These are phyloP conservation scores for Grammothele lineata DNA, from an alignment of 768 basidiomycete genomes.

Conservation along the genomic window DNA sequence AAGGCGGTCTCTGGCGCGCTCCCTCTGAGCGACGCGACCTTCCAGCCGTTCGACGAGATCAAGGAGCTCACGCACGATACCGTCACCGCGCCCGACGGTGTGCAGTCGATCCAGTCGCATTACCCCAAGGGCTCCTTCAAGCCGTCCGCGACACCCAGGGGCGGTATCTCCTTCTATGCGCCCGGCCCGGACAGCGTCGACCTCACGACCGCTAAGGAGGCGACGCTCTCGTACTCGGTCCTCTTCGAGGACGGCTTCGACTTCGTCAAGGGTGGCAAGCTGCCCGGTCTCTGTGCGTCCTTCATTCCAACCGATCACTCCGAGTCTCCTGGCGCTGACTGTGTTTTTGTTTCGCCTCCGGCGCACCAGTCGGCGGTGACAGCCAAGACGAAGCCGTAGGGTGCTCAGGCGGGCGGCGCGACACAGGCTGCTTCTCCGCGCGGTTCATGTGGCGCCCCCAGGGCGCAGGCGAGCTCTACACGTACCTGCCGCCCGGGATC, in stretches of 20 bases:
- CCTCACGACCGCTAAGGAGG: conserved; percentile 60
- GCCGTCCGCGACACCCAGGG: conserved; percentile 39
- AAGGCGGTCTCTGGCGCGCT: conserved; percentile 13
- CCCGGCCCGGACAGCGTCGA: conserved; percentile 50
- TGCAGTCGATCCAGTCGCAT: conserved; percentile 19
- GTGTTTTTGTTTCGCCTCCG: not conserved
- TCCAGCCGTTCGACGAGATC: conserved; percentile 20
- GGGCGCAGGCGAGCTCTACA: conserved; percentile 38
- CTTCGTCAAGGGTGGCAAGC: conserved; percentile 66
- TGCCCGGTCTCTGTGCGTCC: conserved; percentile 63
- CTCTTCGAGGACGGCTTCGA: conserved; percentile 59
- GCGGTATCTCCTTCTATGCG: conserved; percentile 71
- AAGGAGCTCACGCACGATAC: conserved; percentile 19
- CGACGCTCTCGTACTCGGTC: conserved; percentile 57
- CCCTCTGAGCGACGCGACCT: conserved; percentile 22
- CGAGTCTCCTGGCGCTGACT: not conserved
- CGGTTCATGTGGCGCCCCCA: conserved; percentile 68
- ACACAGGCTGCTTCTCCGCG: conserved; percentile 58
- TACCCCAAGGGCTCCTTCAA: conserved; percentile 48
- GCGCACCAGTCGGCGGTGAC: conserved; percentile 50
- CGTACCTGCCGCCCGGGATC: conserved; percentile 41
- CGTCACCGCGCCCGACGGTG: conserved; percentile 21
- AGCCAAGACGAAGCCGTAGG: conserved; percentile 41
- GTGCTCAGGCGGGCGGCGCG: conserved; percentile 66
- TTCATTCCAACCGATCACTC: not conserved